Evolutionary conservation across 1,284 basidiomycete genomes (phyloP), one percentile per base, ranked within the genome.

Genomic region (Tetrapyrgos nigripes): DNA sequence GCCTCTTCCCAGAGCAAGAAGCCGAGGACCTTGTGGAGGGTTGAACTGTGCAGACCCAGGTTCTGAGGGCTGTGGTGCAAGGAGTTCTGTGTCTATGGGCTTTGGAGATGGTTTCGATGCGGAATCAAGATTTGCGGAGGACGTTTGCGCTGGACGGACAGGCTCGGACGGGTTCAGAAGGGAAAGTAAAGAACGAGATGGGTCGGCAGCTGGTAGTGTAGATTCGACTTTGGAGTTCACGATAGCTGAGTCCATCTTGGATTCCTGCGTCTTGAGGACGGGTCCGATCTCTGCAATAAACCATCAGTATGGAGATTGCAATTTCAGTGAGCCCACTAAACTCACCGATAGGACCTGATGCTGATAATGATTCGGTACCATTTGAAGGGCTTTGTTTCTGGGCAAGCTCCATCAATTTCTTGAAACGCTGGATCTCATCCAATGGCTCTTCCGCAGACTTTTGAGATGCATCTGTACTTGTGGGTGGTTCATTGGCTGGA

Each of bases 341-440:
- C 48, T 50, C 24, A 31, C 37, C 37, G 27, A 31, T 29, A n/a
- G 48, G 48, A 4, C 14, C 27, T 4, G 27, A 14, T 17, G 3
- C 46, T n/a, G 6, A 17, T 48, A 26, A 8, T 3, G 46, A 29
- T 50, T 28, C 27, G 27, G 10, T n/a, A 40, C 37, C 27, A 29
- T 50, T 28, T 19, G 66, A 66, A 63, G 80, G 82, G 66, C 84
- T 88, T 73, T 88, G 91, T 65, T 89, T 86, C 61, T 90, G 87
- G 66, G 93, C 92, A 63, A 85, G 80, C 72, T 89, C 91, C 91
- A 95, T 94, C 79, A 94, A 80, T 66, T 92, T 70, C 67, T 90
- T 92, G 83, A 95, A 94, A 33, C 92, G 76, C 65, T 94, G 92
- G 45, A 95, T 94, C 72, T 94, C 92, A 70, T 95, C 92, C 60